These are phyloP conservation scores for Daldinia decipiens DNA, from an alignment of 495 filamentous ascomycete species.

Conservation along the genomic window DNA sequence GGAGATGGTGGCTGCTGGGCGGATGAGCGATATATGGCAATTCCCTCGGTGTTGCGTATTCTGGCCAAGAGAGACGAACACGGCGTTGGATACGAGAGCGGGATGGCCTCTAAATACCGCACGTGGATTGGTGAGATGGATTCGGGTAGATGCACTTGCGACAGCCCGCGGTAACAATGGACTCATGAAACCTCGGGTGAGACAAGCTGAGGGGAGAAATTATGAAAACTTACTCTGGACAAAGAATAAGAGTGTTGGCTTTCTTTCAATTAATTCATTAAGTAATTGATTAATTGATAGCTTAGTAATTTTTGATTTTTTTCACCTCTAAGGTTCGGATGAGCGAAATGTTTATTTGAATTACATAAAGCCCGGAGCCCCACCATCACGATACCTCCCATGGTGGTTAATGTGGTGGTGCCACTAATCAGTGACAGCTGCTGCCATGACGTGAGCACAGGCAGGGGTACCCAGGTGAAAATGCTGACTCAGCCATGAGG, in stretches of 20 bases:
- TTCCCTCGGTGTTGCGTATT: conserved; percentile 6
- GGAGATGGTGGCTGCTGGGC: background rate
- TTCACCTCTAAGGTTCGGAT: background rate
- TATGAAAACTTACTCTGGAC: background rate
- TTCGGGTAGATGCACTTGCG: conserved; percentile 27
- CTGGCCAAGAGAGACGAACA: background rate
- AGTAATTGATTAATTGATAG: background rate
- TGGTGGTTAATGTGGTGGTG: conserved; percentile 31
- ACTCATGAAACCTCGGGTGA: conserved; percentile 35
- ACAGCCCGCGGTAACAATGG: conserved; percentile 22
- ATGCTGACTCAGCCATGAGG: conserved; percentile 30
- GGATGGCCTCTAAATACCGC: conserved; percentile 39
- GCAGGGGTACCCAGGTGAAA: background rate
- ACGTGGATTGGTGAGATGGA: conserved; percentile 32
- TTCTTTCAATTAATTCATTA: background rate
- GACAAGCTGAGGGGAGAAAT: background rate
- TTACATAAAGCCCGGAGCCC: conserved; percentile 29
- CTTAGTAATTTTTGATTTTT: background rate
- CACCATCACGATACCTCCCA: conserved; percentile 35
- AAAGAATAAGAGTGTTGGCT: no score
- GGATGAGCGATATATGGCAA: conserved; percentile 16
- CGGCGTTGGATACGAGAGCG: conserved; percentile 8
- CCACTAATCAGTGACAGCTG: conserved; percentile 18
- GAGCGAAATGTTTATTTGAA: conserved; percentile 6
- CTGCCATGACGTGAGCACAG: conserved; percentile 34